These are phyloP conservation scores for Crataegus laevigata DNA, from an alignment of 306 rosid species.

Conservation along the genomic window DNA sequence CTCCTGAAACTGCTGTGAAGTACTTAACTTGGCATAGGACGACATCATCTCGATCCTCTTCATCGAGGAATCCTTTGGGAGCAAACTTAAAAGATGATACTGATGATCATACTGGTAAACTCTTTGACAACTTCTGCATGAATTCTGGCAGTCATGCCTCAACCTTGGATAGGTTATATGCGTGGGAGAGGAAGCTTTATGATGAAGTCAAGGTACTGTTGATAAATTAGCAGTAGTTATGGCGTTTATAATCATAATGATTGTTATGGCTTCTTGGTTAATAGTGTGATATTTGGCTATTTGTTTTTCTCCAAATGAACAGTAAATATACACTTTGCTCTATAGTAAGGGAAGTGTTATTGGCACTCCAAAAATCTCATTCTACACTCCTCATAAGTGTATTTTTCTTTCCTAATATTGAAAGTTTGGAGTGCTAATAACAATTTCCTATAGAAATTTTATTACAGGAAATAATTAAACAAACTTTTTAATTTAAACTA, in stretches of 20 bases:
- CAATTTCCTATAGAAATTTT: neutral
- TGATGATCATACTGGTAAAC: conserved; percentile 45
- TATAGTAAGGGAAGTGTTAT: too few relatives aligned
- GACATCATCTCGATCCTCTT: conserved; percentile 72
- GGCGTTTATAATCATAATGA: neutral
- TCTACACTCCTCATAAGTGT: too few relatives aligned
- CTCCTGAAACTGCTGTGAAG: conserved; percentile 55
- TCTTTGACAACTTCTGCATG: conserved; percentile 71
- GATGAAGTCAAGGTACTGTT: conserved; percentile 92
- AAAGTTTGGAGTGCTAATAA: too few relatives aligned
- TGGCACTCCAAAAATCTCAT: too few relatives aligned
- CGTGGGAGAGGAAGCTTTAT: conserved; percentile 95
- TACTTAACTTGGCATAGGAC: conserved; percentile 94
- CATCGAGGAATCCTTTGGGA: conserved; percentile 75
- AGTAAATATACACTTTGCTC: neutral
- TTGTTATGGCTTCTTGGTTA: neutral
- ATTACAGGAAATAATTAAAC: neutral
- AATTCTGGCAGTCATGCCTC: conserved; percentile 90
- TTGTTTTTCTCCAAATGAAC: neutral
- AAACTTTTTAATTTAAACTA: neutral
- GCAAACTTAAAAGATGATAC: conserved; percentile 54
- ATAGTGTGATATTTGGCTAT: neutral
- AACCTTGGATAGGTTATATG: conserved; percentile 90
- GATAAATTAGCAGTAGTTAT: conserved; percentile 9
- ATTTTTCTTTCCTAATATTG: too few relatives aligned